These are phyloP conservation scores for Cyclotella kingstonii DNA, from an alignment of 108 stramenopile genomes.

Conservation along the genomic window DNA sequence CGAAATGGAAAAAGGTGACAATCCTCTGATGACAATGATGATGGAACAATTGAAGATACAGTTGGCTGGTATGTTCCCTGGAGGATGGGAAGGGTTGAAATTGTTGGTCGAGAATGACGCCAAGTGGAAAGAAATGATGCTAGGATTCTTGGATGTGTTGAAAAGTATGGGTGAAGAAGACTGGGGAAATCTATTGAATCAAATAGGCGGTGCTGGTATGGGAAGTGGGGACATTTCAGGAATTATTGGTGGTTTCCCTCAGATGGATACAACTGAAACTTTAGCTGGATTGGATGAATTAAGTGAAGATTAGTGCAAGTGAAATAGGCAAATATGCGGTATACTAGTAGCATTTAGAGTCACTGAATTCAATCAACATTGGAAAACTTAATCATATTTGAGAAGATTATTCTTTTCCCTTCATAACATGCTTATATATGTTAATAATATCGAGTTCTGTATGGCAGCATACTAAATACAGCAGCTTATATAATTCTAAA, in stretches of 20 bases:
- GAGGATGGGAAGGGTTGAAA: slow-evolving; percentile 45
- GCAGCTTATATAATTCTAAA: no score
- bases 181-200: slow-evolving; percentile 28
- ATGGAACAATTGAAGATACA: slow-evolving; percentile 44
- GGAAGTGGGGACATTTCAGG: slow-evolving; percentile 20
- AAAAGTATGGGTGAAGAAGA: slow-evolving; percentile 43
- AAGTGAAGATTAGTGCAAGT: slow-evolving; percentile 29
- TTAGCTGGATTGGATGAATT: slow-evolving; percentile 38
- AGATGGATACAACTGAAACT: slow-evolving; percentile 23
- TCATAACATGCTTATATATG: no score
- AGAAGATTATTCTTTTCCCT: no score
- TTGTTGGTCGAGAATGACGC: slow-evolving; percentile 25
- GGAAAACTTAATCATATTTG: no score
- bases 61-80: slow-evolving; percentile 24
- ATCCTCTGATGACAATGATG: slow-evolving; percentile 44
- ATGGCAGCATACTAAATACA: no score
- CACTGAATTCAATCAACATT: no score
- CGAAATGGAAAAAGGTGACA: slow-evolving; percentile 45
- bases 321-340: no score
- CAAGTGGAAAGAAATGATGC: slow-evolving; percentile 39
- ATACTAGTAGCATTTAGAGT: no score
- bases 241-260: slow-evolving; percentile 11
- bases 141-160: slow-evolving; percentile 36
- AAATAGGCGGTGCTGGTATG: slow-evolving; percentile 30
- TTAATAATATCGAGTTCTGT: no score